phyloP scores from a whole-genome alignment of 2,329 filamentous ascomycete species.

The Thielaviopsis euricoi region DNA sequence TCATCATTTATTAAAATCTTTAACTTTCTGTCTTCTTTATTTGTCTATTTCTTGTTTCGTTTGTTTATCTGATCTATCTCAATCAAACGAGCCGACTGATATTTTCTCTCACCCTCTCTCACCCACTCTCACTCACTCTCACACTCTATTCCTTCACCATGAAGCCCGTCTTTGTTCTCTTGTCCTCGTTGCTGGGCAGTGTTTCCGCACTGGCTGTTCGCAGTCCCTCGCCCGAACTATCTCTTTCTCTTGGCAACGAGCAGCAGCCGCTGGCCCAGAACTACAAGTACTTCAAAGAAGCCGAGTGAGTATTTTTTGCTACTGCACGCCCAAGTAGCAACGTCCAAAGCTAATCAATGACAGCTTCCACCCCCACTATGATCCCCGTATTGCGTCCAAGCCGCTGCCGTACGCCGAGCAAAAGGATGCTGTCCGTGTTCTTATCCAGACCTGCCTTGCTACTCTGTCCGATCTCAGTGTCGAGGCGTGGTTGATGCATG shows the following conservation, averaged over 20 bases:
- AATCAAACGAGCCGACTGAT: background rate
- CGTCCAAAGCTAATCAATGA: background rate
- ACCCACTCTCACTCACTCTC: background rate
- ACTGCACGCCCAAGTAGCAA: no score
- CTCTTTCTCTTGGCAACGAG: background rate
- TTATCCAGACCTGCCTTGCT: constrained; percentile 56
- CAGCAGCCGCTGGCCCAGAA: background rate
- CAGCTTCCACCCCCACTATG: constrained; percentile 22
- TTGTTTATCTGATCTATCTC: background rate
- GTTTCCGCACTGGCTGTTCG: background rate
- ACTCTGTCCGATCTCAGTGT: constrained; percentile 49
- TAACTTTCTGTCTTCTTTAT: background rate
- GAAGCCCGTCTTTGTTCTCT: background rate
- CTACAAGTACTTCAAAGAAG: constrained; percentile 1
- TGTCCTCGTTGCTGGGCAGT: background rate
- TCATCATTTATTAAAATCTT: background rate
- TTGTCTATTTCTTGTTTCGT: background rate
- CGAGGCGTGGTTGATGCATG: constrained; percentile 72
- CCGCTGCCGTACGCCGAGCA: constrained; percentile 37
- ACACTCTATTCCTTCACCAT: background rate
- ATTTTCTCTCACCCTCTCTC: background rate
- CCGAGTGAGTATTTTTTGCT: no score
- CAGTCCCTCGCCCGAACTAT: background rate
- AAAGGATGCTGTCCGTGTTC: constrained; percentile 42
- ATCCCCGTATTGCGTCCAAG: constrained; percentile 23